Evolutionary conservation across 176 grass and related monocot genomes (phyloP).

Genomic region (Cenchrus fungigraminus): DNA sequence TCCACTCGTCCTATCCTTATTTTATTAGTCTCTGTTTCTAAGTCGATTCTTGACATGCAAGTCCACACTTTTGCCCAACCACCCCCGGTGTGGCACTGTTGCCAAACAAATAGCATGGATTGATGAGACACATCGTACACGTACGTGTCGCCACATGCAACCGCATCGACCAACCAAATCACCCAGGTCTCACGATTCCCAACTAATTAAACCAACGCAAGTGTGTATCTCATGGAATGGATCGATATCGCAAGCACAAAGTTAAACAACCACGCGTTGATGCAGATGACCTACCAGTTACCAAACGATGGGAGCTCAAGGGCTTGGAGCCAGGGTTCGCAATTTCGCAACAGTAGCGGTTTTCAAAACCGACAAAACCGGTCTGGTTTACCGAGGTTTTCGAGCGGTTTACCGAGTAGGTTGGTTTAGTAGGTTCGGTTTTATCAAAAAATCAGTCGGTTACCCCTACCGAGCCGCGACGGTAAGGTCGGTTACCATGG

Average conservation of each 20-base stretch:
- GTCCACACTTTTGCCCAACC: not conserved
- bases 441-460: no score
- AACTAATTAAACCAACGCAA: constrained; percentile 4
- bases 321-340: not conserved
- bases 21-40: not conserved
- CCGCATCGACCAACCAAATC: not conserved
- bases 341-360: no score
- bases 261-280: not conserved
- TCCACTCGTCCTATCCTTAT: not conserved
- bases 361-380: no score
- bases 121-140: not conserved
- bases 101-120: not conserved
- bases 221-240: not conserved
- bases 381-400: no score
- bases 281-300: constrained; percentile 29
- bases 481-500: no score
- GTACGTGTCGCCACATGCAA: no score
- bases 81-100: not conserved
- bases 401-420: no score
- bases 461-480: no score
- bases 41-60: constrained; percentile 28
- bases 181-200: constrained; percentile 24
- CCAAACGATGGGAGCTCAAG: constrained; percentile 1
- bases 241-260: not conserved
- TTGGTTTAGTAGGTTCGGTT: no score